Conservation (phyloP, 768 basidiomycete species). For the Xerocomus spinulosus region DNA sequence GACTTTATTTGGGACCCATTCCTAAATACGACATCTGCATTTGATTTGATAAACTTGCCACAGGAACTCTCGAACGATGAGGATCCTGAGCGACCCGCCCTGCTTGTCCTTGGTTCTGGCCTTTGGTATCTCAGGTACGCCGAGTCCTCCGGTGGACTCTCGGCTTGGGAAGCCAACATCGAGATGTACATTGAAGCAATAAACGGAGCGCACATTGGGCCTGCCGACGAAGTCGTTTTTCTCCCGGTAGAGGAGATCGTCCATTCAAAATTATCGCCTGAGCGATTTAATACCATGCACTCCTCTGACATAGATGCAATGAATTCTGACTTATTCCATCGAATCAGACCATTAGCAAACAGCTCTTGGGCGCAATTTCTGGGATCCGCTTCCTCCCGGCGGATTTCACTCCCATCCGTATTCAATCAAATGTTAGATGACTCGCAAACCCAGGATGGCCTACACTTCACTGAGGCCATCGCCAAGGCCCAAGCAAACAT, state of each 20-base stretch:
- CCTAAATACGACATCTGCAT: constrained; percentile 62
- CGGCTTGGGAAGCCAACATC: constrained; percentile 73
- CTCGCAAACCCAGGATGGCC: constrained; percentile 74
- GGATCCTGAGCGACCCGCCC: constrained; percentile 40
- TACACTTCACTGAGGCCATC: constrained; percentile 69
- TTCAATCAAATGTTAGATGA: constrained; percentile 79
- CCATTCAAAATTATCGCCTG: constrained; percentile 57
- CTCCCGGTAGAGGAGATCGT: constrained; percentile 74
- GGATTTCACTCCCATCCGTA: constrained; percentile 63
- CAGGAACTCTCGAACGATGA: not conserved
- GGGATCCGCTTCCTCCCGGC: constrained; percentile 18
- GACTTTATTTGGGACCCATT: constrained; percentile 85
- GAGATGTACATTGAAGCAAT: constrained; percentile 58
- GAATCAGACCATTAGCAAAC: constrained; percentile 41
- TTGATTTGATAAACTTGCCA: constrained; percentile 37
- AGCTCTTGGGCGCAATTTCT: constrained; percentile 30
- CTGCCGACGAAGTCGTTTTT: constrained; percentile 72
- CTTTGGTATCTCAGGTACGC: constrained; percentile 86
- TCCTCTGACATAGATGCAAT: constrained; percentile 82
- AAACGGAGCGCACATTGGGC: constrained; percentile 29
- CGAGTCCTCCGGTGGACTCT: constrained; percentile 64
- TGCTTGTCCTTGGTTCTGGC: constrained; percentile 82
- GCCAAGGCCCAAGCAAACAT: constrained; percentile 70
- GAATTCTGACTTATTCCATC: constrained; percentile 80
- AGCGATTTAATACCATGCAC: constrained; percentile 65